Evolutionary conservation across 2,329 filamentous ascomycete species (phyloP).

Genomic region (Clarireedia hainanense): DNA sequence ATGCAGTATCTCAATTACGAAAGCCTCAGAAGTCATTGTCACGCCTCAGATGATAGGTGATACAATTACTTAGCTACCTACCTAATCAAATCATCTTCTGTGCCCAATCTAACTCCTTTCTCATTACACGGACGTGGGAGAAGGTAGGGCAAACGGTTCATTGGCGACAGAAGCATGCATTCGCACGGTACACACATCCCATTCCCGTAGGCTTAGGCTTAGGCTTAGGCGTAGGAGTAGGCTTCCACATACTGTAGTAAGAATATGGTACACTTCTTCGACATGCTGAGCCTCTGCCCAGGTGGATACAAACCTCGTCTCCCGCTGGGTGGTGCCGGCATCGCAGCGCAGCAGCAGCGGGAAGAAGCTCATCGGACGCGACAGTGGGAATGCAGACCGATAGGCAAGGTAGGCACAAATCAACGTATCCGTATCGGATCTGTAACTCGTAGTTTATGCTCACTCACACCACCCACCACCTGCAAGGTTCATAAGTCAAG

Average conservation of each 20-base stretch:
- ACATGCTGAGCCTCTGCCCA: neutral
- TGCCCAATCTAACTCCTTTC: slow-evolving; percentile 16
- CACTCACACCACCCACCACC: no score
- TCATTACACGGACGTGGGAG: neutral
- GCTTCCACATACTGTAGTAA: neutral
- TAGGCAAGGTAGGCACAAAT: no score
- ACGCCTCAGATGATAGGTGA: slow-evolving; percentile 16
- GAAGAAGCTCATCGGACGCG: no score
- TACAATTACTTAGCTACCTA: slow-evolving; percentile 3
- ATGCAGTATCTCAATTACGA: slow-evolving; percentile 8
- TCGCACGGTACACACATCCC: neutral
- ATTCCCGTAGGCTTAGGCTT: no score
- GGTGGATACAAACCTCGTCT: slow-evolving; percentile 18
- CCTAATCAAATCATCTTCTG: slow-evolving; percentile 16
- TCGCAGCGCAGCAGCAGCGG: no score
- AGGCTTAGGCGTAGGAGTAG: neutral
- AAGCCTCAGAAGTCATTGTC: slow-evolving; percentile 4
- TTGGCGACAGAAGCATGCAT: slow-evolving; percentile 1
- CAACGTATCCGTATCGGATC: no score
- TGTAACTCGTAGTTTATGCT: no score
- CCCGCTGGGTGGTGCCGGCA: slow-evolving; percentile 22
- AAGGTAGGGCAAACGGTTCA: slow-evolving; percentile 4
- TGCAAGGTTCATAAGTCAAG: no score
- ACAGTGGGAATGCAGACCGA: neutral
- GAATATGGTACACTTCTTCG: no score